These are phyloP conservation scores for Stropharia rugosoannulata DNA, from an alignment of 768 basidiomycete genomes.

Conservation along the genomic window DNA sequence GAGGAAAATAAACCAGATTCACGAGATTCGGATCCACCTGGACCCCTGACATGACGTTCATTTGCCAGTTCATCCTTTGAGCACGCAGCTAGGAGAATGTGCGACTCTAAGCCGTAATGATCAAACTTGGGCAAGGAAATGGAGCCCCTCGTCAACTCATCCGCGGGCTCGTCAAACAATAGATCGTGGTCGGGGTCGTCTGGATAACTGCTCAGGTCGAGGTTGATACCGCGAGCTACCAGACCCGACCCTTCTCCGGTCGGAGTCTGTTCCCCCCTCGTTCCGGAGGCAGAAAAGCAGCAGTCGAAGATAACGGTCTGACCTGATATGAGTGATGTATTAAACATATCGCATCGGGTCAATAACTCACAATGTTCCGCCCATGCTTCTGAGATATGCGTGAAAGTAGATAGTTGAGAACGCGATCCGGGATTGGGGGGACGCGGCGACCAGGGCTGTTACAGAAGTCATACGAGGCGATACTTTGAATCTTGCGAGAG, in stretches of 20 bases:
- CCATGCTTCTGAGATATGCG: conserved; percentile 9
- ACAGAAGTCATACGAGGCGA: conserved; percentile 13
- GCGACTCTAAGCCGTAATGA: conserved; percentile 3
- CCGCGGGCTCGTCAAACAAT: not conserved
- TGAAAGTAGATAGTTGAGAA: conserved; percentile 7
- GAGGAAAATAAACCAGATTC: not conserved
- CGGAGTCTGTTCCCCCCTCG: not conserved
- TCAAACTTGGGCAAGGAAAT: not conserved
- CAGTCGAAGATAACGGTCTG: conserved; percentile 15
- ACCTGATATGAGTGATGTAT: not conserved
- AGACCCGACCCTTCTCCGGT: not conserved
- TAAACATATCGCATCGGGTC: not conserved
- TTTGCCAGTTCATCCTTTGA: not conserved
- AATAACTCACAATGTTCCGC: conserved; percentile 13
- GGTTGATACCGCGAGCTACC: not conserved
- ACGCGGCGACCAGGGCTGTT: not conserved
- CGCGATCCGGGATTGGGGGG: conserved; percentile 11
- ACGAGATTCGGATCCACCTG: not conserved
- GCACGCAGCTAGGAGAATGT: conserved; percentile 11
- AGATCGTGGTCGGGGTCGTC: not conserved
- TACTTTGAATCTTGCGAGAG: conserved; percentile 7
- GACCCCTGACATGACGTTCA: not conserved
- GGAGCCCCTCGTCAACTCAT: not conserved
- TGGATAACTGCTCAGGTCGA: not conserved
- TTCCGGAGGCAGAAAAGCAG: conserved; percentile 8